phyloP scores from a whole-genome alignment of 768 basidiomycete species.

The Tylopilus rubrobrunneus region DNA sequence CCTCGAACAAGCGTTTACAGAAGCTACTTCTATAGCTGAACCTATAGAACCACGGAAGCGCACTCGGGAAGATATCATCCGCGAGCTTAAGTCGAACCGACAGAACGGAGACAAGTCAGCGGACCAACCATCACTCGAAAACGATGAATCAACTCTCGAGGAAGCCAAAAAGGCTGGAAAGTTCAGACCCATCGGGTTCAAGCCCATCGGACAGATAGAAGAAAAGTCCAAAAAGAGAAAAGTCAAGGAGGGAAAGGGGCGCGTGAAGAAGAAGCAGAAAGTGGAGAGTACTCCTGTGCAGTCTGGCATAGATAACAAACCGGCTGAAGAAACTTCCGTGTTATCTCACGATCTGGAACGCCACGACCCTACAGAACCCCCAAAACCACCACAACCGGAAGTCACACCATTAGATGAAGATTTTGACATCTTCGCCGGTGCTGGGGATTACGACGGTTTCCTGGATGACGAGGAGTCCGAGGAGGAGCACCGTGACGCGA shows the following conservation, averaged over 20 bases:
- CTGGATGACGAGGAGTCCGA: conserved; percentile 54
- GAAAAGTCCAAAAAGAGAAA: conserved; percentile 47
- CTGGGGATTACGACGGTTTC: conserved; percentile 77
- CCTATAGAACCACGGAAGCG: conserved; percentile 52
- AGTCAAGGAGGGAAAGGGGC: conserved; percentile 34
- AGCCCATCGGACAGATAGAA: conserved; percentile 47
- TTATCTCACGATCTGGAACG: conserved; percentile 1
- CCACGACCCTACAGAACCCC: background rate
- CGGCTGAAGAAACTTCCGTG: background rate
- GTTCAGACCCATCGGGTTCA: conserved; percentile 59
- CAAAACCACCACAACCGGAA: conserved; percentile 15
- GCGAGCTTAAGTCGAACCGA: conserved; percentile 66
- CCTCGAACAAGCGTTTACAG: conserved; percentile 71
- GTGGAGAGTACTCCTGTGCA: conserved; percentile 30
- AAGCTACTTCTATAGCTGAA: conserved; percentile 33
- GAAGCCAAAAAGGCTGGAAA: conserved; percentile 39
- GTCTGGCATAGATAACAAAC: background rate
- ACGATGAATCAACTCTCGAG: conserved; percentile 29
- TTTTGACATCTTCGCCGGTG: conserved; percentile 84
- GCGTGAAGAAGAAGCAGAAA: conserved; percentile 54
- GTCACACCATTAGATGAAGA: conserved; percentile 44
- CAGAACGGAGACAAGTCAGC: conserved; percentile 19
- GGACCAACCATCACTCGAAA: conserved; percentile 13
- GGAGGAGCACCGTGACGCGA: conserved; percentile 22
- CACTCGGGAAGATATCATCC: conserved; percentile 73